Percentiles rank a stretch among this genome's conserved stretches.
These are phyloP conservation scores for Magnaporthiopsis rhizophila DNA, from an alignment of 2,329 filamentous ascomycete species.

Conservation along the genomic window DNA sequence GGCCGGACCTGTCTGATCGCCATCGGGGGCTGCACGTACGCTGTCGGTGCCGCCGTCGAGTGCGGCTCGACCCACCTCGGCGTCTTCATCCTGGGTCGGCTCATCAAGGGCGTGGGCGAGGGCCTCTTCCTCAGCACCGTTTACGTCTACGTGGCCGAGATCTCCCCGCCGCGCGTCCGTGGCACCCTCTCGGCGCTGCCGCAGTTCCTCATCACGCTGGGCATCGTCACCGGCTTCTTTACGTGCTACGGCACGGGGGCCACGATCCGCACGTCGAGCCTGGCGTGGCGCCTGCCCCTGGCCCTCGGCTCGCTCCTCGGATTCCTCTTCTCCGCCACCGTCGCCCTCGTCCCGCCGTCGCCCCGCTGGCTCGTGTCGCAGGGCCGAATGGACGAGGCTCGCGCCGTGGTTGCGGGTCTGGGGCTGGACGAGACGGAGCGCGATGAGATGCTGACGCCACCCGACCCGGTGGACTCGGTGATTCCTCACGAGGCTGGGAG, in stretches of 20 bases:
- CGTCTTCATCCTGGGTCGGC: slow-evolving; percentile 47
- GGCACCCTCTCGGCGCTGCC: slow-evolving; percentile 44
- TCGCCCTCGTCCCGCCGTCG: slow-evolving; percentile 36
- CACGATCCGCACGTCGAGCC: slow-evolving; percentile 29
- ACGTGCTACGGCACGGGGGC: slow-evolving; percentile 47
- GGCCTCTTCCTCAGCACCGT: slow-evolving; percentile 48
- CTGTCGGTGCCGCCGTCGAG: slow-evolving; percentile 38
- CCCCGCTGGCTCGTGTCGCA: slow-evolving; percentile 47
- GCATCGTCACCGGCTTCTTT: slow-evolving; percentile 49
- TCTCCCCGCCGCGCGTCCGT: slow-evolving; percentile 42
- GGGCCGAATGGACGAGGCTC: slow-evolving; percentile 35
- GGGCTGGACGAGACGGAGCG: slow-evolving; percentile 34
- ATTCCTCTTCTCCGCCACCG: slow-evolving; percentile 21
- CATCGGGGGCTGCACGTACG: slow-evolving; percentile 44
- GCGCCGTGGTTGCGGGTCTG: slow-evolving; percentile 28
- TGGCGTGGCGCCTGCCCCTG: slow-evolving; percentile 50
- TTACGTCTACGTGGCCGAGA: slow-evolving; percentile 49
- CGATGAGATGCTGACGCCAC: slow-evolving; percentile 25
- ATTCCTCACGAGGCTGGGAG: background rate
- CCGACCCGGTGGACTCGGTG: too few relatives aligned
- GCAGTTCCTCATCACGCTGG: slow-evolving; percentile 44
- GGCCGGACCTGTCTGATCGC: slow-evolving; percentile 45
- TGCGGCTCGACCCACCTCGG: slow-evolving; percentile 28
- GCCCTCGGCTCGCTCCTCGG: slow-evolving; percentile 28
- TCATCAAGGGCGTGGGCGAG: slow-evolving; percentile 48